Base-by-base conservation (phyloP, 2,329 filamentous ascomycete genomes). In the Amauroascus niger region DNA sequence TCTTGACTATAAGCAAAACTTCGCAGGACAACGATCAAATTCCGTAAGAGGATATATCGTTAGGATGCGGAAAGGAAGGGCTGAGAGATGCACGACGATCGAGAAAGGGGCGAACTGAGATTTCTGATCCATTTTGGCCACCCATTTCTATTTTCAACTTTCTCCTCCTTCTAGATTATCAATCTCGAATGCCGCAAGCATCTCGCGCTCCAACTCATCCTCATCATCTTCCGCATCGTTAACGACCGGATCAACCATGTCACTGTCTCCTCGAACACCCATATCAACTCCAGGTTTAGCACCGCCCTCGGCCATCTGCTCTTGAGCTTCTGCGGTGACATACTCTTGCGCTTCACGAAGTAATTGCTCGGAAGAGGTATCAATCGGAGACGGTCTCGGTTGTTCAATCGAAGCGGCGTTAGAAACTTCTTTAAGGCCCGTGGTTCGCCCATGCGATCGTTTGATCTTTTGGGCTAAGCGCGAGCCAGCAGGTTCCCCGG, bases 161-260 rank as follows among this genome's bases (percentile, higher is more conserved):
- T 59, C 20, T 68, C 71, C 47, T 70, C 67, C 2, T 66, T 67
- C 60, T 55, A 66, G 9, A n/a, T 62, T 64, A 4, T 60, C 64
- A 20, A 69, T 70, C 52, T 81, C 79, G 58, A 83, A 70, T 58
- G 79, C 81, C 1, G 80, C 80, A 62, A 82, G 70, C 64, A 86
- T 73, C 61, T 83, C 81, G 35, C 69, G 66, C 55, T 76, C 74
- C 20, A 76, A 61, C 48, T 72, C 73, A 54, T 75, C 73, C 8
- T 77, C 71, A 6, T 74, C 73, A 20, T 63, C 61, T 43, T 63
- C 60, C 22, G 45, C 50, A 40, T 53, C 54, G 39, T 54, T 53
- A 28, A 44, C 50, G 20, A 39, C 48, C 26, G 33, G 33, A 37
- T 52, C 53, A 33, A 51, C 24, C 43, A 51, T 50, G 35, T 51